phyloP scores from a whole-genome alignment of 768 basidiomycete species.

The Naganishia kalamii region DNA sequence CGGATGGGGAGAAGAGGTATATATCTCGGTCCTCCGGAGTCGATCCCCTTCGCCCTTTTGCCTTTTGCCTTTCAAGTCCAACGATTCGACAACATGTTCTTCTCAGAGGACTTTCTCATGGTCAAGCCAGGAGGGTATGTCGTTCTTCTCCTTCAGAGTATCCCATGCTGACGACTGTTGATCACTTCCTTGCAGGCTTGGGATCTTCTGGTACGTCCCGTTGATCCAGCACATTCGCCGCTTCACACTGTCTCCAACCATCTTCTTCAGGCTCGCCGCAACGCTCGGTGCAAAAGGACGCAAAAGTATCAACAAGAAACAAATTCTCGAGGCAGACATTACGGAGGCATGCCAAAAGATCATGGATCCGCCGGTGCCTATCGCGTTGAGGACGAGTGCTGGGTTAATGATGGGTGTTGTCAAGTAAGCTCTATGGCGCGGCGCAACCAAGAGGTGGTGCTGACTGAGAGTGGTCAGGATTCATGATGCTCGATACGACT shows the following conservation, averaged over 20 bases:
- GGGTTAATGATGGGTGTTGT: conserved; percentile 26
- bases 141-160: neutral
- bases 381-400: conserved; percentile 22
- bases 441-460: neutral
- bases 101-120: conserved; percentile 8
- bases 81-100: neutral
- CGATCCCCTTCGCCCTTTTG: too few relatives aligned
- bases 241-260: neutral
- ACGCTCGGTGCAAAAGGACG: conserved; percentile 21
- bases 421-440: neutral
- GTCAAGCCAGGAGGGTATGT: conserved; percentile 10
- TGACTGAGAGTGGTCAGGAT: conserved; percentile 1
- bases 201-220: neutral
- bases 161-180: neutral
- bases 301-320: conserved; percentile 7
- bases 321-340: conserved; percentile 17
- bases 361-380: conserved; percentile 10
- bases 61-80: too few relatives aligned
- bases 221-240: too few relatives aligned
- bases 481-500: conserved; percentile 19
- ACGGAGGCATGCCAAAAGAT: conserved; percentile 19
- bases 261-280: conserved; percentile 19
- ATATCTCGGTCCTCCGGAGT: neutral
- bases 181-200: neutral
- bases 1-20: neutral